Base-by-base conservation (phyloP, 768 basidiomycete species). In the Kwoniella botswanensis region DNA sequence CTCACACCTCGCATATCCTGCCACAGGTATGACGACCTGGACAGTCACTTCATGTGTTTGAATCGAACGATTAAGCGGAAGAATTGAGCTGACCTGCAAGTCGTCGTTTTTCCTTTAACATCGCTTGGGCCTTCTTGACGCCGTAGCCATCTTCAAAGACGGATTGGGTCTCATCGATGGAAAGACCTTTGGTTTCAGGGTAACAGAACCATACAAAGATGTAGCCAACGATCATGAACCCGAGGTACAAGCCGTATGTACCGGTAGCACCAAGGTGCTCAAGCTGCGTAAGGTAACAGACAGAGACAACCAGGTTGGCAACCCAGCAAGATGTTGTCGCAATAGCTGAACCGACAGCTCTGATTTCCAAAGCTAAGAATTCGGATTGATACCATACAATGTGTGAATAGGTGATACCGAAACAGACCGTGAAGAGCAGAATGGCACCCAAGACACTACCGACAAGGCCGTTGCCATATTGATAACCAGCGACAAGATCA, bases 331-430 rank as follows among this genome's bases (percentile, higher is more conserved):
- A 17, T 1, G 57, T 52, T 22, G 74, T 72, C 10, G 59, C 26
- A 41, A 73, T 64, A 18, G 71, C 71, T 2, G 67, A 65, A 4
- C 71, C 74, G 22, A 44, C 60, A 1, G 67, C 71, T 42, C 74
- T 67, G 46, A 75, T 72, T 67, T 75, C 74, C 22, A 75, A 65
- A 12, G 71, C 67, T 21, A 72, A 42, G 71, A 70, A 67, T 54
- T 72, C 74, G 55, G 64, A 60, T 26, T 62, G 60, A 42, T 72
- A 66, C 74, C 74, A 75, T 41, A 46, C 35, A 26, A 75, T 63
- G 57, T 72, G 67, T 4, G 62, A 64, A 46, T 67, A 65, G n/a
- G 70, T 43, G 50, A 58, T 13, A 46, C 67, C 74, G 63, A 50
- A 75, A 2, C 43, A 26, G 2, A 50, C 43, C 17, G 44, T 44